Evolutionary conservation across 2,329 filamentous ascomycete genomes (phyloP).

Genomic region (Fusarium palustre): DNA sequence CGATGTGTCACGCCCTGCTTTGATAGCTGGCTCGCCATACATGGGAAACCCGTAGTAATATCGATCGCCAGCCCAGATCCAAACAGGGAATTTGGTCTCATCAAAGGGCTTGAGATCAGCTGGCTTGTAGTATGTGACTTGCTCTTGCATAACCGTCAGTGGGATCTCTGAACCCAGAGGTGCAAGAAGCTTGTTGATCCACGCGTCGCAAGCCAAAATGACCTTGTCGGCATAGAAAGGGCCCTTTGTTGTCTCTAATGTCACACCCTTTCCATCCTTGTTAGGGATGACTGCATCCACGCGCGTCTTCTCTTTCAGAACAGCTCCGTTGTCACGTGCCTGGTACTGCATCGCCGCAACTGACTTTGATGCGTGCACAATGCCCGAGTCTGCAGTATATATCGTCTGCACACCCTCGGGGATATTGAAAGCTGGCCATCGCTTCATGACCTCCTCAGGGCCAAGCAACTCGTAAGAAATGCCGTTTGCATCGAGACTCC

Average conservation of each 20-base stretch:
- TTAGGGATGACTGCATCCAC: slow-evolving; percentile 17
- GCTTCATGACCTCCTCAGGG: slow-evolving; percentile 19
- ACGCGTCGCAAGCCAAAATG: slow-evolving; percentile 31
- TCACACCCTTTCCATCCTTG: neutral
- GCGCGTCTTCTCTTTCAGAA: slow-evolving; percentile 22
- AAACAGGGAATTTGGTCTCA: slow-evolving; percentile 25
- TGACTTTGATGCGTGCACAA: slow-evolving; percentile 35
- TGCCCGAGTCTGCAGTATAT: slow-evolving; percentile 43
- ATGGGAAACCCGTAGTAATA: slow-evolving; percentile 31
- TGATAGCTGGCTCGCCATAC: slow-evolving; percentile 37
- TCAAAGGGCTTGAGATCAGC: slow-evolving; percentile 9
- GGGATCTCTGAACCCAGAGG: slow-evolving; percentile 30
- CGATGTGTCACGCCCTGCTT: slow-evolving; percentile 30
- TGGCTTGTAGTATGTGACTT: slow-evolving; percentile 40
- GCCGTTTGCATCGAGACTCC: slow-evolving; percentile 25
- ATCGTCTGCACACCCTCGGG: slow-evolving; percentile 26
- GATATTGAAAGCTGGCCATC: slow-evolving; percentile 42
- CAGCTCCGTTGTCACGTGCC: slow-evolving; percentile 22
- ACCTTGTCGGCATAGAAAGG: slow-evolving; percentile 28
- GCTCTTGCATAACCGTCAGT: slow-evolving; percentile 38
- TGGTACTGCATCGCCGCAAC: slow-evolving; percentile 31
- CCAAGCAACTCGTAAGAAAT: slow-evolving; percentile 40
- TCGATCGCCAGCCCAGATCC: slow-evolving; percentile 32
- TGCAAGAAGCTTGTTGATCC: slow-evolving; percentile 33
- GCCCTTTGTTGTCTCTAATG: slow-evolving; percentile 18